phyloP scores from a whole-genome alignment of 1,139 yeast species.

The Scheffersomyces titani region DNA sequence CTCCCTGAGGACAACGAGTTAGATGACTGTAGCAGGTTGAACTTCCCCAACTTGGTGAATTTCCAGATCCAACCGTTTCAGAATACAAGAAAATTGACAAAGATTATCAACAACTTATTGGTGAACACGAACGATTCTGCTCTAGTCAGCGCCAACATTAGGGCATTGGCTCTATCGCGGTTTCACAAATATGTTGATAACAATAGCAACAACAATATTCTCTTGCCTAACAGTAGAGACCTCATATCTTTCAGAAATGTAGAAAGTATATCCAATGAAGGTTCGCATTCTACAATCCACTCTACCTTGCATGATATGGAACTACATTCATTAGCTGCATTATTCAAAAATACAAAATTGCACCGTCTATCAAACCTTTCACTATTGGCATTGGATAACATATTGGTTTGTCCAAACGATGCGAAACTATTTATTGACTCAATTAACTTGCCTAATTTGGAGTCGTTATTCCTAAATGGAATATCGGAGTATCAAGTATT shows the following conservation, averaged over 20 bases:
- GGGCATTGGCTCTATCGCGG: conserved; percentile 21
- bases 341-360: conserved; percentile 16
- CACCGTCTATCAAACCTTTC: conserved; percentile 17
- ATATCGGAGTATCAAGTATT: conserved; percentile 27
- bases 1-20: conserved; percentile 9
- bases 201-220: background rate
- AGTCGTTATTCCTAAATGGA: conserved; percentile 24
- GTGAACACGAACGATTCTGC: conserved; percentile 11
- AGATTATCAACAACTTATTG: conserved; percentile 21
- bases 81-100: conserved; percentile 17
- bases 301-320: conserved; percentile 8
- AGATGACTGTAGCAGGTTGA: conserved; percentile 8
- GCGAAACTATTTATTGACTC: conserved; percentile 20
- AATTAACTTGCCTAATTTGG: conserved; percentile 21
- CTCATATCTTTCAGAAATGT: conserved; percentile 2
- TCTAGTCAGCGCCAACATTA: conserved; percentile 13
- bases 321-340: conserved; percentile 11
- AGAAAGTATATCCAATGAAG: background rate
- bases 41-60: conserved; percentile 24
- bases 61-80: conserved; percentile 33
- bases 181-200: conserved; percentile 2
- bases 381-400: conserved; percentile 25
- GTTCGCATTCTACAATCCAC: background rate
- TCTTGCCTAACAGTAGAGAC: conserved; percentile 6
- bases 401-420: conserved; percentile 27